Evolutionary conservation across 495 filamentous ascomycete species (phyloP), one percentile per base, ranked within the genome.

Genomic region (Trypethelium eluteriae): DNA sequence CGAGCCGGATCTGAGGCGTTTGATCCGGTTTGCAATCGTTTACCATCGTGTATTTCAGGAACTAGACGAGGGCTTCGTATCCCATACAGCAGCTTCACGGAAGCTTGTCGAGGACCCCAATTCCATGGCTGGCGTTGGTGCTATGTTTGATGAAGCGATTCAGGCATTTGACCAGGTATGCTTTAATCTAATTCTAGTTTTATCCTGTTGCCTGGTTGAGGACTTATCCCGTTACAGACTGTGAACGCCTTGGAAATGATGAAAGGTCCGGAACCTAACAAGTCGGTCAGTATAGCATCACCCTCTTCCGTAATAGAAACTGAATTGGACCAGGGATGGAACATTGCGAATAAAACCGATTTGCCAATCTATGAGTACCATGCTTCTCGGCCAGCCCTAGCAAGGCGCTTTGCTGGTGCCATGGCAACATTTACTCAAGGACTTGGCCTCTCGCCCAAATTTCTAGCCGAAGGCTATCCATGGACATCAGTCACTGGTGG

Each of bases 331-430:
- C 10, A 34, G 65, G 12, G 68, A 63, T 61, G 64, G 59, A 32
- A 66, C 63, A 32, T 69, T 16, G 68, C 68, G 1, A 69, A 70
- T 38, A 56, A 64, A 46, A 67, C 73, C 35, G 67, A 56, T 7
- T 69, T 72, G 39, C 34, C 44, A 49, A 62, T 62, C 25, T 66
- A 74, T 16, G 67, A 66, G 61, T 74, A 53, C 16, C 49, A 53
- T 18, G 49, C 49, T 11, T 5, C 49, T 16, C 9, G 49, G 16
- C 49, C 72, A 14, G 64, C 68, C 5, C 59, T 68, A n/a, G 67
- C 69, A 6, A 74, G 76, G 38, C 76, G 81, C 62, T 81, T 86
- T 73, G 82, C 77, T 2, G 71, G 74, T 11, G 82, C 83, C 32
- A 86, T 87, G 84, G 53, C 44, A 14, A 16, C 44, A 12, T 36